A percentile compares a stretch with the other conserved stretches of the same genome.
Evolutionary conservation across 2,329 filamentous ascomycete genomes (phyloP).

Genomic region (Sarocladiaceae sp.): DNA sequence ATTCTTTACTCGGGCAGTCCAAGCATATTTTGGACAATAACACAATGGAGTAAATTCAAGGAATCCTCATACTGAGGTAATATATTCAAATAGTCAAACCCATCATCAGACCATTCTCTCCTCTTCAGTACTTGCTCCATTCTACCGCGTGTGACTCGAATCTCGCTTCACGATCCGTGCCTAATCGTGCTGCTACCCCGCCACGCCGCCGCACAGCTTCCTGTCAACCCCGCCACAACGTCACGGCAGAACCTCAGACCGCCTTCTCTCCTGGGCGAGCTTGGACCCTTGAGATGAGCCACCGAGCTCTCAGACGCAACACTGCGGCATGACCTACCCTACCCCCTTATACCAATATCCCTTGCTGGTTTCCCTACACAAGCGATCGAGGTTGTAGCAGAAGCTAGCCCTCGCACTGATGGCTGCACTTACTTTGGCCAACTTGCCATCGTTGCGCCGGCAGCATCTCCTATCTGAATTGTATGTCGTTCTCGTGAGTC

Average conservation of each 20-base stretch:
- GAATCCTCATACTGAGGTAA: too few species aligned
- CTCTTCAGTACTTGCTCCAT: too few species aligned
- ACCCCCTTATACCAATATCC: too few species aligned
- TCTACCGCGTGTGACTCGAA: too few species aligned
- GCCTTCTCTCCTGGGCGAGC: conserved; percentile 14
- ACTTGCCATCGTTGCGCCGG: conserved; percentile 54
- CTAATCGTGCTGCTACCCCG: conserved; percentile 13
- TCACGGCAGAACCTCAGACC: conserved; percentile 17
- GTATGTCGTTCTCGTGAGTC: conserved; percentile 41
- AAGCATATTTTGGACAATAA: too few species aligned
- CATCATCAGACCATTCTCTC: too few species aligned
- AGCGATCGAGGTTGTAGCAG: too few species aligned
- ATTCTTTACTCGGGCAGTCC: too few species aligned
- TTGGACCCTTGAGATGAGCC: neutral
- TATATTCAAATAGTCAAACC: too few species aligned
- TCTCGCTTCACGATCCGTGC: neutral
- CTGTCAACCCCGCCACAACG: conserved; percentile 3
- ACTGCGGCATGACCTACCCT: too few species aligned
- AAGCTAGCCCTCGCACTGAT: conserved; percentile 23
- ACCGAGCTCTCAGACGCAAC: neutral
- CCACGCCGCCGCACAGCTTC: conserved; percentile 18
- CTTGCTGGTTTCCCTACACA: too few species aligned
- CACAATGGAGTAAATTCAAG: neutral
- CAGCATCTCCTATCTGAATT: conserved; percentile 79
- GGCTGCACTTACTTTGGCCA: conserved; percentile 36